Evolutionary conservation across 2,329 filamentous ascomycete genomes (phyloP).

Genomic region (Aspergillus pseudotamarii): DNA sequence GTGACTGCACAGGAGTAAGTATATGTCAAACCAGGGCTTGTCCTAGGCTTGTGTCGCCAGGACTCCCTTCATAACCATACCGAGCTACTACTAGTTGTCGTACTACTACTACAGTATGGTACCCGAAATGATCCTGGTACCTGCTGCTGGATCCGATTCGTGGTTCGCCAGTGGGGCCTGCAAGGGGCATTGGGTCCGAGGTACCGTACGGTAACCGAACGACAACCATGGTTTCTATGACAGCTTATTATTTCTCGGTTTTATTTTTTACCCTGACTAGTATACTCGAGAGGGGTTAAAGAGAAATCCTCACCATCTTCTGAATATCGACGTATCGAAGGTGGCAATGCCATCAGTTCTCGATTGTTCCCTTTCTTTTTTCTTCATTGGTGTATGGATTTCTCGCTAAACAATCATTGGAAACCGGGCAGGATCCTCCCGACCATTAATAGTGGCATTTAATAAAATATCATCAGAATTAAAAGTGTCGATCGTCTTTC

Average conservation of each 20-base stretch:
- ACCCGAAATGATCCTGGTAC: conserved; percentile 15
- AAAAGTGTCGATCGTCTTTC: conserved; percentile 19
- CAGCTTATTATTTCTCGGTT: conserved; percentile 18
- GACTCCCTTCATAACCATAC: background rate
- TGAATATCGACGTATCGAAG: background rate
- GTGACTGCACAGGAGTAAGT: background rate
- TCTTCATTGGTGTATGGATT: background rate
- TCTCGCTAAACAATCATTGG: background rate
- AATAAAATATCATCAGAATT: conserved; percentile 5
- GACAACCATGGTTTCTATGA: conserved; percentile 19
- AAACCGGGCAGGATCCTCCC: background rate
- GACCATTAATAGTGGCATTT: conserved; percentile 2
- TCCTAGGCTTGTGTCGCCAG: background rate
- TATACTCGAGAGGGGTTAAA: background rate
- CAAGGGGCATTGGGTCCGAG: conserved; percentile 21
- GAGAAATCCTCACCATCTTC: background rate
- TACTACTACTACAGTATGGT: conserved; percentile 4
- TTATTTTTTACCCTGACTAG: background rate
- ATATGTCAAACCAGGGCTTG: background rate
- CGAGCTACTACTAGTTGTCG: background rate
- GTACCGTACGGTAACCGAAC: conserved; percentile 21
- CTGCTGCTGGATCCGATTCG: conserved; percentile 16
- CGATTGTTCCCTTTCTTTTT: background rate
- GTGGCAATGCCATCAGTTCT: background rate
- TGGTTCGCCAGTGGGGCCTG: conserved; percentile 19